Evolutionary conservation across 352 stramenopile genomes (phyloP), one percentile per base, ranked within the genome.

Genomic region (Pythium diclinum): DNA sequence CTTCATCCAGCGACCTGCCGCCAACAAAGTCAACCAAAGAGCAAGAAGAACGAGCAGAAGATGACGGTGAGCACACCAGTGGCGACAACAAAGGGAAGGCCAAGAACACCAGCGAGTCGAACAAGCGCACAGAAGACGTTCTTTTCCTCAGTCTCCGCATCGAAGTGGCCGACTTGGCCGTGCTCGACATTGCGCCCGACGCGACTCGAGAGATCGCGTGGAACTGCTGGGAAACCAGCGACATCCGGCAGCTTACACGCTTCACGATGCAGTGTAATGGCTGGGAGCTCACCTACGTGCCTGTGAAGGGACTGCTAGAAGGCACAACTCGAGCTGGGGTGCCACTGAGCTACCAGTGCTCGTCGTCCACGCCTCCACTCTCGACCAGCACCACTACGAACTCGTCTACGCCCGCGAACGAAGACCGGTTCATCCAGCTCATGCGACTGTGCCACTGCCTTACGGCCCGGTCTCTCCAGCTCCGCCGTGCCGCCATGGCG

Each of bases 381-480:
- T 25, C 42, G 14, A 25, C 14, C 38, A 6, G 5, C 8, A 46
- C 11, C 6, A n/a, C 38, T 16, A n/a, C 16, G 6, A 40, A 14
- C 36, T 59, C 33, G 16, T 40, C 52, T 9, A 42, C 8, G 6
- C 21, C 32, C 46, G 16, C 32, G 23, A 60, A 13, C 14, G 49
- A 53, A 21, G 59, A 68, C 14, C 30, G 62, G 13, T 9, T 56
- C 6, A 9, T 47, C 17, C 67, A 68, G 21, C 49, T 86, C 21
- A 63, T 82, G 58, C 72, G 72, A 3, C 67, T 90, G 33, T 87
- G 79, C 46, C 78, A 89, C 32, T 84, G 76, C 38, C 66, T 91
- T 19, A 70, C 73, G 2, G 46, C 85, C 53, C 82, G 82, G 1
- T 65, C 63, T 7, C 73, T 88, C 55, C 78, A 88, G 32, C 32